phyloP scores from a whole-genome alignment of 345 rosid species.

The Eutrema yunnanense region DNA sequence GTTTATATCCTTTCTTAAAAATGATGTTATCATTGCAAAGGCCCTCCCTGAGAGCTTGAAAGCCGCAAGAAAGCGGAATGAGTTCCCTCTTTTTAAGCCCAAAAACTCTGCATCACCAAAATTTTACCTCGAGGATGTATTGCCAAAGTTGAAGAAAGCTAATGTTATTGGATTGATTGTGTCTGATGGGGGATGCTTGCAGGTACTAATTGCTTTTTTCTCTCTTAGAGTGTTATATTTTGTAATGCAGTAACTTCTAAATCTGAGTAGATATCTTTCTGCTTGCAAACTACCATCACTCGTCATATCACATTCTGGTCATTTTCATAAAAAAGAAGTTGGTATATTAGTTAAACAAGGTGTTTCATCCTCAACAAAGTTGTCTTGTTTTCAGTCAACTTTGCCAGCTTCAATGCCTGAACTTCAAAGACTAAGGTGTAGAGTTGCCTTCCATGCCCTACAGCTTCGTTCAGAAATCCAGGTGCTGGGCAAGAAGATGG shows the following conservation, averaged over 20 bases:
- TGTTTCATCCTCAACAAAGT: background rate
- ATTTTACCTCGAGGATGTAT: conserved; percentile 71
- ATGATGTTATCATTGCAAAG: conserved; percentile 65
- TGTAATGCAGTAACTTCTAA: background rate
- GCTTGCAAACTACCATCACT: conserved; percentile 3
- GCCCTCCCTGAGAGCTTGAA: conserved; percentile 73
- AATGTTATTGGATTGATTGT: conserved; percentile 73
- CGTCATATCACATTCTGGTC: background rate
- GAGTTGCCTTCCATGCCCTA: conserved; percentile 95
- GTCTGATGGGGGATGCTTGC: conserved; percentile 84
- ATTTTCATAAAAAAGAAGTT: background rate
- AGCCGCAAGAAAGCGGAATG: conserved; percentile 69
- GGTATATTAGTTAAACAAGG: background rate
- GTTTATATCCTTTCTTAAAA: conserved; percentile 84
- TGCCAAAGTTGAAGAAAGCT: conserved; percentile 66
- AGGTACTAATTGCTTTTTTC: conserved; percentile 39
- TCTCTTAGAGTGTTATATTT: background rate
- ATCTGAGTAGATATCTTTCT: conserved; percentile 4
- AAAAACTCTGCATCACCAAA: conserved; percentile 61
- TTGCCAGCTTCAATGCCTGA: conserved; percentile 81
- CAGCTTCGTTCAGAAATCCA: conserved; percentile 84
- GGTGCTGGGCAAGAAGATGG: conserved; percentile 68
- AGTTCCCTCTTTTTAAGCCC: conserved; percentile 71
- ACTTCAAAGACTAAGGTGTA: conserved; percentile 92
- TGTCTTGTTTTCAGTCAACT: conserved; percentile 52